Conservation (phyloP, 2,329 filamentous ascomycete species). For the Rutstroemia sp. region DNA sequence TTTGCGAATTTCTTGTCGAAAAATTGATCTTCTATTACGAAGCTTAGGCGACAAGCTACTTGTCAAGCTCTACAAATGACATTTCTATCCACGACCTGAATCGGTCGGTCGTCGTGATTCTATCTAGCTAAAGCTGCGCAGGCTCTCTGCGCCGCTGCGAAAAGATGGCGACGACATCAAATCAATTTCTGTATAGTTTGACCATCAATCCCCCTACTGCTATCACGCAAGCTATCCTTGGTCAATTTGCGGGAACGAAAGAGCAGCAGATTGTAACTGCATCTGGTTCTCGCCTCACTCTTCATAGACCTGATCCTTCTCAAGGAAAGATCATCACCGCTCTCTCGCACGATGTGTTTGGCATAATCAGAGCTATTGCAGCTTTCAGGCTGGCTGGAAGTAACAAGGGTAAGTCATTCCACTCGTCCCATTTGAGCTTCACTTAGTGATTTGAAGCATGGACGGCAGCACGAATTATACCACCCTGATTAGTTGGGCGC, state of each 20-base stretch:
- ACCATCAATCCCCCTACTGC: conserved; percentile 90
- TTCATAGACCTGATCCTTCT: conserved; percentile 77
- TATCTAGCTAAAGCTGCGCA: conserved; percentile 19
- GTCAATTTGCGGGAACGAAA: conserved; percentile 92
- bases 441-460: conserved; percentile 67
- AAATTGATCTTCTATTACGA: conserved; percentile 3
- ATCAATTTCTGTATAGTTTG: conserved; percentile 97
- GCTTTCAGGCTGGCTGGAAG: conserved; percentile 89
- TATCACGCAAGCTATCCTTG: conserved; percentile 82
- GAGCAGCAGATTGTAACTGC: conserved; percentile 96
- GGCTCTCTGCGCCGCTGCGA: conserved; percentile 22
- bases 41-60: conserved; percentile 17
- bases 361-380: conserved; percentile 83
- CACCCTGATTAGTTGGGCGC: conserved; percentile 24
- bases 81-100: not conserved
- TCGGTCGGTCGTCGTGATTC: not conserved
- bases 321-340: conserved; percentile 82
- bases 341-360: conserved; percentile 89
- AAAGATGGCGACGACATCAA: conserved; percentile 89
- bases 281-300: conserved; percentile 80
- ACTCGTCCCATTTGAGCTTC: conserved; percentile 40
- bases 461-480: conserved; percentile 39
- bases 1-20: conserved; percentile 3
- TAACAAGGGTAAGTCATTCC: conserved; percentile 75
- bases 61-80: conserved; percentile 15